Evolutionary conservation across 352 stramenopile species (phyloP).

Genomic region (Phytopythium litorale): DNA sequence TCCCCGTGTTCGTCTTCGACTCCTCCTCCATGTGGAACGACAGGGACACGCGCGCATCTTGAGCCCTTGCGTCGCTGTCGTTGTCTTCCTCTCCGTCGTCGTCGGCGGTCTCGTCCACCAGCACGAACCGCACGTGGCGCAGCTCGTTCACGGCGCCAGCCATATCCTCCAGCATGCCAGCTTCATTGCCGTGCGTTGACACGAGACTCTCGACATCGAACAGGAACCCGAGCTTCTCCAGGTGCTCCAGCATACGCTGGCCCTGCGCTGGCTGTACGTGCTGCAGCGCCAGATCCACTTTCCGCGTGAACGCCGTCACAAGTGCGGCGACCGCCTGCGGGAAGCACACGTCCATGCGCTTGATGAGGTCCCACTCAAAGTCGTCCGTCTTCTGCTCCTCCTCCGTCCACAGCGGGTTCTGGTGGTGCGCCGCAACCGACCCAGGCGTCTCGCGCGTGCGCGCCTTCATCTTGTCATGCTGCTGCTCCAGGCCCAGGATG

Average conservation of each 20-base stretch:
- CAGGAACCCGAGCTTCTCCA: constrained; percentile 78
- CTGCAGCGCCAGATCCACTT: constrained; percentile 74
- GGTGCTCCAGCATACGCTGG: constrained; percentile 61
- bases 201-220: constrained; percentile 85
- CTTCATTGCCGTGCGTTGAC: constrained; percentile 85
- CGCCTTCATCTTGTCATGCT: constrained; percentile 66
- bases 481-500: constrained; percentile 69
- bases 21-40: constrained; percentile 75
- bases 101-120: constrained; percentile 59
- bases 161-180: constrained; percentile 88
- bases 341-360: constrained; percentile 86
- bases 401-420: constrained; percentile 78
- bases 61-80: constrained; percentile 23
- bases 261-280: constrained; percentile 38
- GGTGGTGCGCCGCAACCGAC: constrained; percentile 40
- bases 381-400: constrained; percentile 78
- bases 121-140: constrained; percentile 68
- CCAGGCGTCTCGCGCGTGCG: constrained; percentile 48
- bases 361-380: constrained; percentile 69
- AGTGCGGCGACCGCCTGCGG: constrained; percentile 71
- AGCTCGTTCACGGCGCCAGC: constrained; percentile 80
- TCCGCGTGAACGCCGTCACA: constrained; percentile 79
- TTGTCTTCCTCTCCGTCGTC: constrained; percentile 38
- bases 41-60: constrained; percentile 37
- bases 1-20: constrained; percentile 35